Evolutionary conservation across 257 asterid species (phyloP).

Genomic region (Asclepias syriaca): DNA sequence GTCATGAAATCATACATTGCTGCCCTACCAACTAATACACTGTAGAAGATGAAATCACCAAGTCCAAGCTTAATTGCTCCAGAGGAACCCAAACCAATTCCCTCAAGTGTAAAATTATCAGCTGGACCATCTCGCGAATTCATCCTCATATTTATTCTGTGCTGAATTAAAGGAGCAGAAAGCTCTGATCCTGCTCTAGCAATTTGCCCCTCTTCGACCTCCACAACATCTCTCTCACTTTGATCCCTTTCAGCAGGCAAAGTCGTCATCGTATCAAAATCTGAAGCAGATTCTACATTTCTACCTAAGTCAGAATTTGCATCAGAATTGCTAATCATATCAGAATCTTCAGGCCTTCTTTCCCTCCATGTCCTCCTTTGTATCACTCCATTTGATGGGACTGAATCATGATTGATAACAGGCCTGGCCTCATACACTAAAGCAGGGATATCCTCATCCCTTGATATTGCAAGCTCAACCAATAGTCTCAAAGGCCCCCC

Average conservation of each 20-base stretch:
- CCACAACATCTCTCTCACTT: conserved; percentile 32
- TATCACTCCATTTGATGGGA: conserved; percentile 22
- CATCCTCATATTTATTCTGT: conserved; percentile 42
- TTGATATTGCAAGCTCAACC: conserved; percentile 86
- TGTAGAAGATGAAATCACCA: conserved; percentile 93
- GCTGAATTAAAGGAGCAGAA: conserved; percentile 68
- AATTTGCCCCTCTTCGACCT: conserved; percentile 45
- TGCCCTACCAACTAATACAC: conserved; percentile 92
- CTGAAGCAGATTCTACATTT: conserved; percentile 9
- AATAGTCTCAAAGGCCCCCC: conserved; percentile 91
- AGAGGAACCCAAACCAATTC: conserved; percentile 83
- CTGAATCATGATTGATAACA: conserved; percentile 28
- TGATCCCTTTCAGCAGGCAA: conserved; percentile 14
- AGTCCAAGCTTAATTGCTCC: conserved; percentile 96
- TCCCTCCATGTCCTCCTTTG: conserved; percentile 85
- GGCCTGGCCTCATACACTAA: conserved; percentile 97
- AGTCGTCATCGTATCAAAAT: conserved; percentile 5
- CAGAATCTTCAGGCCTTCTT: conserved; percentile 25
- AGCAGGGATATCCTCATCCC: conserved; percentile 99
- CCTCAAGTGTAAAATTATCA: conserved; percentile 60
- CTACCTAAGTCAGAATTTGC: conserved; percentile 18
- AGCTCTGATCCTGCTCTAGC: conserved; percentile 47
- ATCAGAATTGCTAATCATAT: conserved; percentile 20
- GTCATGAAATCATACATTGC: conserved; percentile 97
- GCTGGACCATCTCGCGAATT: conserved; percentile 35